Base-by-base conservation (phyloP, 495 filamentous ascomycete species). In the Neurospora pannonica region DNA sequence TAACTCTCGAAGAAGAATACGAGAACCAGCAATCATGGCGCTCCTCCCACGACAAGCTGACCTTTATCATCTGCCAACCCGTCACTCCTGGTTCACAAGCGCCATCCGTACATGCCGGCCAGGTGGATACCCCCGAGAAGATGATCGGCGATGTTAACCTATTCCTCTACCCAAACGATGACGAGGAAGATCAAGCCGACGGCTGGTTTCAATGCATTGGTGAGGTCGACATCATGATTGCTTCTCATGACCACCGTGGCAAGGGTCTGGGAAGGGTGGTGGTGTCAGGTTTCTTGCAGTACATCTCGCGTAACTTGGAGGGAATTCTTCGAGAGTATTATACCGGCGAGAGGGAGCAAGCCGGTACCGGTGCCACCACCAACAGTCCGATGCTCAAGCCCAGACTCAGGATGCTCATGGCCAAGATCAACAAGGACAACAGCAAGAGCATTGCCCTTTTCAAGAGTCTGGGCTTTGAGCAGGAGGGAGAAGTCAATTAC, bases 91-190 rank as follows among this genome's bases (percentile, higher is more conserved):
- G 3, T 1, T 54, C 38, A n/a, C n/a, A n/a, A 31, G 42, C 42
- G 13, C 46, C 37, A 11, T 42, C 75, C 67, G 28, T 67, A 19
- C 38, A 78, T 5, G 79, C 83, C 13, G 76, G 83, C 3, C 77
- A 82, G 24, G 78, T 82, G n/a, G 92, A 95, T 76, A 74, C 80
- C 0, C 81, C 87, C 0, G 79, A 80, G 2, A 79, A 79, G 4
- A 97, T 97, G 93, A 77, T 96, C 15, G 94, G 94, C 5, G 94
- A 97, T 76, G 88, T 97, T 43, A 97, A 97, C 77, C 84, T 97
- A 2, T 97, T 97, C 79, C 85, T 97, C 5, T 87, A 86, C 24
- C 80, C 82, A 0, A 79, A 80, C 71, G 83, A 85, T n/a, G 77
- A 79, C 5, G 84, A 83, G 13, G 78, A 78, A 0, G 76, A 80